Base-by-base conservation (phyloP, 495 filamentous ascomycete species). In the Amphirosellinia nigrospora region DNA sequence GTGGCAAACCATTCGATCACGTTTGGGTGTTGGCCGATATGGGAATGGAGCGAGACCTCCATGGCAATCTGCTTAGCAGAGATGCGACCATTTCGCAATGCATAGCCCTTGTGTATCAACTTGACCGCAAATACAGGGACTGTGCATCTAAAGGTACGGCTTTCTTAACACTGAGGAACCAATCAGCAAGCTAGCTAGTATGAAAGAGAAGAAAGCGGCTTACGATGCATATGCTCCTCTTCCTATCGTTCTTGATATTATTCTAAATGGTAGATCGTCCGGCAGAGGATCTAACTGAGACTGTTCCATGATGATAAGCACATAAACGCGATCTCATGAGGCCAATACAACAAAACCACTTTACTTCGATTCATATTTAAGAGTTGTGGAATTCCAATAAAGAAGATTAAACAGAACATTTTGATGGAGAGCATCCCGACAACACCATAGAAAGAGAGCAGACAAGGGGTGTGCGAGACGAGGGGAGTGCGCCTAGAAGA, bases 181-280 rank as follows among this genome's bases (percentile, higher is more conserved):
- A 45, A 61, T 79, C 66, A 80, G 78, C n/a, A 19, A 21, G 46
- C 50, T 39, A 13, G 58, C 19, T 41, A 53, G 73, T 66, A 21
- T 60, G 46, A 55, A 58, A 71, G 60, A 38, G 50, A 55, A 67
- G 45, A 55, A 61, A 55, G 55, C 62, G 66, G 82, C 91, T 81
- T 80, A 98, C 96, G 93, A 97, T 74, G 96, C 96, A 88, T 99
- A 99, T 66, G 96, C 96, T 71, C 96, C 96, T 79, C 92, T 89
- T 52, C 96, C 96, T 73, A 99, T 97, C 45, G 96, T 99, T 76
- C 95, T 94, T 38, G 94, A 97, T 73, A 99, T 88, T 78, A 99
- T 90, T 66, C 96, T 89, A 80, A 99, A 99, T 34, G 96, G 96
- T 50, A 99, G 85, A 73, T 97, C 88, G 70, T 75, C 86, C 45